Conservation (phyloP, 163 green algal genomes). For the Scenedesmus sp. region DNA sequence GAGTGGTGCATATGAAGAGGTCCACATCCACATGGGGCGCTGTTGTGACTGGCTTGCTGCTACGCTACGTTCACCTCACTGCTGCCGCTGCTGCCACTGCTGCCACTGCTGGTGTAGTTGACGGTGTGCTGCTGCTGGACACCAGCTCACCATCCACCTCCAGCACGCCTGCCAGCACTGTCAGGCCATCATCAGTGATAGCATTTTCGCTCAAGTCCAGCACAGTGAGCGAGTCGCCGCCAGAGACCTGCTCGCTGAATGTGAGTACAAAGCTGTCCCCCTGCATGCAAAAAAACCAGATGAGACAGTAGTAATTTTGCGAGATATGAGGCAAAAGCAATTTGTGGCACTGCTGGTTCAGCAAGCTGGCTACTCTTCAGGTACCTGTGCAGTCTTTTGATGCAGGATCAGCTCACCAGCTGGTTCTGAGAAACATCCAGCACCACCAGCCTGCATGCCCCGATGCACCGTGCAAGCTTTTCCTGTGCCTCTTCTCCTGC, state of each 20-base stretch:
- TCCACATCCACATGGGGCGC: not conserved
- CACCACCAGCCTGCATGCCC: not conserved
- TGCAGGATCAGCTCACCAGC: slow-evolving; percentile 39
- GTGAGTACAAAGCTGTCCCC: slow-evolving; percentile 58
- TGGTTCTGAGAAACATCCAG: slow-evolving; percentile 39
- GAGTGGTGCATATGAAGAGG: not conserved
- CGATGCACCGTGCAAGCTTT: slow-evolving; percentile 12
- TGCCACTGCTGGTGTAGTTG: not conserved
- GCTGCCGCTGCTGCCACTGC: not conserved
- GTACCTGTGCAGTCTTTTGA: not conserved
- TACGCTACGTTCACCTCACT: not conserved
- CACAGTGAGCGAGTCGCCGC: slow-evolving; percentile 48
- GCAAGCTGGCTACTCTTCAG: not conserved
- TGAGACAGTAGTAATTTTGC: not conserved
- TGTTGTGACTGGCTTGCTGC: not conserved
- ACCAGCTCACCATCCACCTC: slow-evolving; percentile 60
- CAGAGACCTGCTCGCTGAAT: slow-evolving; percentile 50
- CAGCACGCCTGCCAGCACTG: slow-evolving; percentile 57
- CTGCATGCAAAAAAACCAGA: slow-evolving; percentile 37
- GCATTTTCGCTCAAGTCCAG: slow-evolving; percentile 60
- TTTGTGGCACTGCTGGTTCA: not conserved
- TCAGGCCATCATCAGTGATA: slow-evolving; percentile 50
- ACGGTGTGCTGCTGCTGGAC: not conserved
- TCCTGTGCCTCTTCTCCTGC: slow-evolving; percentile 20
- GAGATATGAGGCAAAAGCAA: not conserved